Percentiles rank a stretch among this genome's conserved stretches.
phyloP scores from a whole-genome alignment of 73 alveolate species.

The Paramecium sonneborni region DNA sequence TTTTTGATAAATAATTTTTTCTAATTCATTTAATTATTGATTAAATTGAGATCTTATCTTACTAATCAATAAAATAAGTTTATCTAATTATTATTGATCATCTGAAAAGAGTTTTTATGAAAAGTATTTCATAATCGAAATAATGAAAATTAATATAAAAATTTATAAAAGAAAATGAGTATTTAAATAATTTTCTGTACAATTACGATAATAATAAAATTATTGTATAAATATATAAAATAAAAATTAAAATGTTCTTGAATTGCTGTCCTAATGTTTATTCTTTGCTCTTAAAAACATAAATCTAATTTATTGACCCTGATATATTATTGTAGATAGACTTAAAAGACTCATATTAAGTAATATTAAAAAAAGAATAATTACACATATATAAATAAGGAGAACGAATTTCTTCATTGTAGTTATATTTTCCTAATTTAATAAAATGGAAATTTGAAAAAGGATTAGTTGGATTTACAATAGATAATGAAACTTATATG shows the following conservation, averaged over 20 bases:
- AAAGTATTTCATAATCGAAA: background rate
- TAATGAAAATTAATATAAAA: background rate
- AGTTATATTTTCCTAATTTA: constrained; percentile 7
- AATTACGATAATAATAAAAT: background rate
- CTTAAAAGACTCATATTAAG: background rate
- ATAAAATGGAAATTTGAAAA: constrained; percentile 17
- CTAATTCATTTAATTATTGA: background rate
- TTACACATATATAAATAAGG: constrained; percentile 32
- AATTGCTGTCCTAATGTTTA: constrained; percentile 27
- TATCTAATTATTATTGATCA: background rate
- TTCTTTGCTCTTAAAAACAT: background rate
- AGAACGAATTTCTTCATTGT: background rate
- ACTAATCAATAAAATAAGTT: background rate
- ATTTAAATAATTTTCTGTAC: background rate
- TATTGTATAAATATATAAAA: background rate
- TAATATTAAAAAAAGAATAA: constrained; percentile 6
- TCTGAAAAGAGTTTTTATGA: background rate
- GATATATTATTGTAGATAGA: background rate
- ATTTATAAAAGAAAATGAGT: background rate
- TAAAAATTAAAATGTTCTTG: background rate
- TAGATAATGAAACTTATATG: background rate
- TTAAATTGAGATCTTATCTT: background rate
- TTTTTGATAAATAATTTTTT: background rate
- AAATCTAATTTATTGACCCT: background rate
- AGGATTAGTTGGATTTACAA: background rate